phyloP scores from a whole-genome alignment of 306 rosid species.

The Carpinus viminea region DNA sequence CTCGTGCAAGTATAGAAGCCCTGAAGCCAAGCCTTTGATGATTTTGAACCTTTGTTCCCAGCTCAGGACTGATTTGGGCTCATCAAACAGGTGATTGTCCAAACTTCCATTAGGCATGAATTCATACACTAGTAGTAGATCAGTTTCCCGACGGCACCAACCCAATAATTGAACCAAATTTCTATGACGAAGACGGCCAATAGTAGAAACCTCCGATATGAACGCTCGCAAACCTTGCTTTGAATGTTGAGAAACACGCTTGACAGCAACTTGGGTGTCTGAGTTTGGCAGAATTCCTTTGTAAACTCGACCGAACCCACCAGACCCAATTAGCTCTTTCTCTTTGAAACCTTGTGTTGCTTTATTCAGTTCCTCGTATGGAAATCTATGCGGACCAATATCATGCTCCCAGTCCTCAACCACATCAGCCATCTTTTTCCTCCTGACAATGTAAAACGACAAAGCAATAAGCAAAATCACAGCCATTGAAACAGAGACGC shows the following conservation, averaged over 20 bases:
- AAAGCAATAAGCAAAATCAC: conserved; percentile 6
- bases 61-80: conserved; percentile 25
- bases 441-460: conserved; percentile 27
- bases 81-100: conserved; percentile 51
- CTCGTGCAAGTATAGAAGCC: conserved; percentile 50
- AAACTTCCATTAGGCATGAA: conserved; percentile 58
- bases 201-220: conserved; percentile 51
- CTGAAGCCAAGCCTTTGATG: conserved; percentile 55
- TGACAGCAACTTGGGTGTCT: conserved; percentile 48
- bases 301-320: conserved; percentile 66
- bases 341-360: conserved; percentile 55
- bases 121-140: conserved; percentile 52
- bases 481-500: conserved; percentile 20
- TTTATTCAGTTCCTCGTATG: conserved; percentile 47
- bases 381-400: conserved; percentile 62
- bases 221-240: conserved; percentile 56
- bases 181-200: conserved; percentile 58
- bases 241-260: conserved; percentile 56
- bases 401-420: conserved; percentile 63
- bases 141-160: conserved; percentile 54
- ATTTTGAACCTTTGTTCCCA: conserved; percentile 63
- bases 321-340: conserved; percentile 54
- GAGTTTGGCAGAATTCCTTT: conserved; percentile 45
- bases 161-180: conserved; percentile 61
- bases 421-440: conserved; percentile 34